Evolutionary conservation across 2,329 filamentous ascomycete genomes (phyloP).

Genomic region (Beauveria asiatica): DNA sequence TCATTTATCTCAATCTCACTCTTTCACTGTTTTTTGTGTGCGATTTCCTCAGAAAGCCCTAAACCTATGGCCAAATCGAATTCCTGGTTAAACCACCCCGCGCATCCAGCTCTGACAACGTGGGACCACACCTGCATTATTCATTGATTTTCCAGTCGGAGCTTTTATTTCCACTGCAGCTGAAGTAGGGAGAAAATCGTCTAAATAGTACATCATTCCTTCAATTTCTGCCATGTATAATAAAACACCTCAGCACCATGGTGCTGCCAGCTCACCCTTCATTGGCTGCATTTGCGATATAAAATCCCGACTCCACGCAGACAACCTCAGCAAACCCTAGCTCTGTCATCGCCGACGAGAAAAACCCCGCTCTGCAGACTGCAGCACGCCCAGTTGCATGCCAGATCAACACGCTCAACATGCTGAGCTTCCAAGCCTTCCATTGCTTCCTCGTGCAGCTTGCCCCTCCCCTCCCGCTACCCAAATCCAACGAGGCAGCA

Average conservation of each 20-base stretch:
- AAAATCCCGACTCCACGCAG: neutral
- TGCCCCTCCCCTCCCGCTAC: neutral
- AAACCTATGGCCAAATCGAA: neutral
- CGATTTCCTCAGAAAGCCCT: neutral
- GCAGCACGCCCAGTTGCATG: neutral
- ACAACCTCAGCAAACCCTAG: neutral
- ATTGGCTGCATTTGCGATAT: conserved; percentile 1
- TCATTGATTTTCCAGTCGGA: neutral
- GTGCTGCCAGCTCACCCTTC: neutral
- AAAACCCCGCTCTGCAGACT: conserved; percentile 2
- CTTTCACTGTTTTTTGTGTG: neutral
- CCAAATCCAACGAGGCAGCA: neutral
- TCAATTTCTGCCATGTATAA: neutral
- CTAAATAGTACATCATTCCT: neutral
- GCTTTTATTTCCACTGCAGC: neutral
- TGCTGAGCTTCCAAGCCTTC: neutral
- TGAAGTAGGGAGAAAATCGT: neutral
- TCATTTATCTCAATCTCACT: neutral
- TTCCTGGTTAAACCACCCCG: neutral
- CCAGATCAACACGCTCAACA: neutral
- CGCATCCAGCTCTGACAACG: neutral
- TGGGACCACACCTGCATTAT: neutral
- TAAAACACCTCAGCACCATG: neutral
- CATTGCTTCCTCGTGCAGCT: neutral
- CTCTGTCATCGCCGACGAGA: neutral